Evolutionary conservation across 345 rosid species (phyloP).

Genomic region (Eucalyptus tenuipes): DNA sequence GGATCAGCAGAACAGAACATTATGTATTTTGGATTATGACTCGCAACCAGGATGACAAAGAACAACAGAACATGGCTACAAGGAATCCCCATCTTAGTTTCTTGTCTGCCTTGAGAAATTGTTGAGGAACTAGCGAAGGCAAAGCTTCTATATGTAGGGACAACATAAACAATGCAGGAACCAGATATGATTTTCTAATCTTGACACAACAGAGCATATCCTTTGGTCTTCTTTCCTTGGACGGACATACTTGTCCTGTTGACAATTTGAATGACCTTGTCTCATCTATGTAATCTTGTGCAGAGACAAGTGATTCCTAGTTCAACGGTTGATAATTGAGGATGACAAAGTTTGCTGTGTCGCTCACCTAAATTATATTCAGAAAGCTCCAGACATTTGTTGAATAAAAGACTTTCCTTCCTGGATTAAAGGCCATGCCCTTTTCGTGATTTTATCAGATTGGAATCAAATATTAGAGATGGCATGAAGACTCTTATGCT

Average conservation of each 20-base stretch:
- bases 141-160: not conserved
- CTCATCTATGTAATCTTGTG: not conserved
- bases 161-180: not conserved
- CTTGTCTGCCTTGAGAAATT: not conserved
- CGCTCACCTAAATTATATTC: not conserved
- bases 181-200: not conserved
- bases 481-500: not conserved
- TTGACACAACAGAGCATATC: not conserved
- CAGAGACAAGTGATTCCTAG: not conserved
- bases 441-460: not conserved
- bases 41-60: not conserved
- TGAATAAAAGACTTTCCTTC: not conserved
- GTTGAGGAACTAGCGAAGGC: not conserved
- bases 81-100: not conserved
- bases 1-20: constrained; percentile 3
- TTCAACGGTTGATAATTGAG: not conserved
- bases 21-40: not conserved
- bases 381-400: not conserved
- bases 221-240: not conserved
- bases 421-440: not conserved
- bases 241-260: not conserved
- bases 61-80: not conserved
- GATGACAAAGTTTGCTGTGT: not conserved
- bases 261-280: not conserved
- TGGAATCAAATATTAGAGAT: not conserved